Evolutionary conservation across 192 early-diverging fungal species (phyloP).

Genomic region (Phycomyces nitens): DNA sequence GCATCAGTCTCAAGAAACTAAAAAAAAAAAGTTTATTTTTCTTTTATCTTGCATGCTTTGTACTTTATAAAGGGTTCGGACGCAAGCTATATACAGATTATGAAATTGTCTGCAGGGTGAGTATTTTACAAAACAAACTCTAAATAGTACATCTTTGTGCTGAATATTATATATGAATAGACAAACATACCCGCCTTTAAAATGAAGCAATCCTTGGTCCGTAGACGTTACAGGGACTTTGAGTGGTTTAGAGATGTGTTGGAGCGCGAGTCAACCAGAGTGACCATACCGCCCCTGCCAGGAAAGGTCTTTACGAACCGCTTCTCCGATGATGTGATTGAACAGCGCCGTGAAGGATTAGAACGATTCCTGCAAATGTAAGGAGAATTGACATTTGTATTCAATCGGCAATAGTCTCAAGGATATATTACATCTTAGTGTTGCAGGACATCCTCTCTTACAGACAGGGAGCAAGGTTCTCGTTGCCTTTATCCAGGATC

Average conservation of each 20-base stretch:
- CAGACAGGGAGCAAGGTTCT: conserved; percentile 96
- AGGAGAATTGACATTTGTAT: too few relatives aligned
- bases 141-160: too few relatives aligned
- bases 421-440: too few relatives aligned
- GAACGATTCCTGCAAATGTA: conserved; percentile 96
- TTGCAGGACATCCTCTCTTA: conserved; percentile 92
- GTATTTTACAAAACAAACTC: conserved; percentile 9
- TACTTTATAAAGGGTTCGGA: conserved; percentile 50
- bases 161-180: too few relatives aligned
- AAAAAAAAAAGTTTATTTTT: too few relatives aligned
- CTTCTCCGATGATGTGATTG: conserved; percentile 91
- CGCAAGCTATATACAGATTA: conserved; percentile 92
- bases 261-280: conserved; percentile 82
- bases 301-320: conserved; percentile 97
- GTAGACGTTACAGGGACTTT: conserved; percentile 95
- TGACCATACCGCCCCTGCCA: conserved; percentile 92
- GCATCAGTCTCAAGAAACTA: neutral
- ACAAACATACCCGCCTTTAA: conserved; percentile 98
- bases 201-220: conserved; percentile 72
- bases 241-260: conserved; percentile 96
- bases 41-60: too few relatives aligned
- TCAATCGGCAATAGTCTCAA: too few relatives aligned
- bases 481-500: conserved; percentile 92
- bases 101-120: conserved; percentile 88
- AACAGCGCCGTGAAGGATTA: conserved; percentile 80